phyloP scores from a whole-genome alignment of 345 rosid species.

The Clarkia xantiana region DNA sequence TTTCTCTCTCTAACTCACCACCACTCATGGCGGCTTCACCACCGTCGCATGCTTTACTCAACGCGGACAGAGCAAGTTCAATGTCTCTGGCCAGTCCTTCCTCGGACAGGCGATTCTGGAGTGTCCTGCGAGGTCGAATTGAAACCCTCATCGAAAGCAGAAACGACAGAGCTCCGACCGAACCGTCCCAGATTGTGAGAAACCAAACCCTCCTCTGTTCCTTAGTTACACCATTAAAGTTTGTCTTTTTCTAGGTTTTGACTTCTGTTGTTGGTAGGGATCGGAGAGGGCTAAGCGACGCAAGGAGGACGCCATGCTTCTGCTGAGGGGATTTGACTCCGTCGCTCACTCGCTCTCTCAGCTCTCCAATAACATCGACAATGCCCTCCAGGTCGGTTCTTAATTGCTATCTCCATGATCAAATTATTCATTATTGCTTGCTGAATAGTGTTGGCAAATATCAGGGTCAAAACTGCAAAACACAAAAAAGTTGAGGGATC shows the following conservation, averaged over 20 bases:
- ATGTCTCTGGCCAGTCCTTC: conserved; percentile 21
- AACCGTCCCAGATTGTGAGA: conserved; percentile 10
- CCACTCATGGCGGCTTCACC: conserved; percentile 1
- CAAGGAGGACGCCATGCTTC: conserved; percentile 71
- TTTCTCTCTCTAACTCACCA: not conserved
- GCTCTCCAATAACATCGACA: conserved; percentile 62
- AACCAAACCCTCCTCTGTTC: not conserved
- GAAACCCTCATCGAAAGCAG: conserved; percentile 26
- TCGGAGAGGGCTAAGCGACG: conserved; percentile 33
- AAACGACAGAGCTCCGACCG: conserved; percentile 3
- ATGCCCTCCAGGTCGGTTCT: conserved; percentile 63
- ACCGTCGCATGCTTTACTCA: conserved; percentile 9
- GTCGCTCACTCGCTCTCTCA: conserved; percentile 54
- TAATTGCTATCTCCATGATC: not conserved
- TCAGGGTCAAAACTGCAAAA: too few species aligned
- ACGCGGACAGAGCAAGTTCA: not conserved
- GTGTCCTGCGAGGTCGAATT: conserved; percentile 25
- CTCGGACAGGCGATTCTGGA: conserved; percentile 45
- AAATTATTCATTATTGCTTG: too few species aligned
- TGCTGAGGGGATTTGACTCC: conserved; percentile 85
- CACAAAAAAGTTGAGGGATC: too few species aligned
- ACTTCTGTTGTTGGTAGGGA: conserved; percentile 6
- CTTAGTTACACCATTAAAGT: not conserved
- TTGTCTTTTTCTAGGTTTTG: not conserved
- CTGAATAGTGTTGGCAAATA: too few species aligned